Evolutionary conservation across 805 yeast species (phyloP).

Genomic region (Blastobotrys mokoenaii): DNA sequence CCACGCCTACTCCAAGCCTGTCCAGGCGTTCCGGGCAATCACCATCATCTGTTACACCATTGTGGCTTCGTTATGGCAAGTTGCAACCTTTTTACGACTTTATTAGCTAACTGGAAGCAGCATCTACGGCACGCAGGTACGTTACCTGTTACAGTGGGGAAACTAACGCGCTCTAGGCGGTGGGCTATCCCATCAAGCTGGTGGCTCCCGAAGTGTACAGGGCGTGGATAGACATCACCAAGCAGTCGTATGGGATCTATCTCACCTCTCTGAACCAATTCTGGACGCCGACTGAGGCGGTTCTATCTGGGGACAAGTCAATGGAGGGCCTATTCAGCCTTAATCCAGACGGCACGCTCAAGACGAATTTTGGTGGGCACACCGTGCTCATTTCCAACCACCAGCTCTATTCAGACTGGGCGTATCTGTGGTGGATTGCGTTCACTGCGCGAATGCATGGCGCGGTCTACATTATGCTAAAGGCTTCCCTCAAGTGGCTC

Average conservation of each 20-base stretch:
- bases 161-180: background rate
- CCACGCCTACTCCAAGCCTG: background rate
- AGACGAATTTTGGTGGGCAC: slow-evolving; percentile 36
- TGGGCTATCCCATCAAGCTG: slow-evolving; percentile 25
- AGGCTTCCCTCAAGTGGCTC: slow-evolving; percentile 57
- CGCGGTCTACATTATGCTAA: slow-evolving; percentile 63
- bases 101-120: background rate
- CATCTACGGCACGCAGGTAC: background rate
- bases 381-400: slow-evolving; percentile 78
- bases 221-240: slow-evolving; percentile 27
- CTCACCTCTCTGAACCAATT: slow-evolving; percentile 23
- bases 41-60: slow-evolving; percentile 9
- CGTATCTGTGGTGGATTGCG: slow-evolving; percentile 77
- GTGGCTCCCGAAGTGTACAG: slow-evolving; percentile 20
- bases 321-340: slow-evolving; percentile 20
- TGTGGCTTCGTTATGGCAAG: slow-evolving; percentile 1
- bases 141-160: no score
- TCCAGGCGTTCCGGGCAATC: slow-evolving; percentile 6
- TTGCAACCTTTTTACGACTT: no score
- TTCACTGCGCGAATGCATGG: slow-evolving; percentile 62
- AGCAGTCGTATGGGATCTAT: slow-evolving; percentile 26
- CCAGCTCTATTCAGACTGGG: slow-evolving; percentile 93
- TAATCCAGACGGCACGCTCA: slow-evolving; percentile 17
- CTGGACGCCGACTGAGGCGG: slow-evolving; percentile 24
- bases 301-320: slow-evolving; percentile 22